These are phyloP conservation scores for Arachnomyces sp. DNA, from an alignment of 2,329 filamentous ascomycete genomes.

Conservation along the genomic window DNA sequence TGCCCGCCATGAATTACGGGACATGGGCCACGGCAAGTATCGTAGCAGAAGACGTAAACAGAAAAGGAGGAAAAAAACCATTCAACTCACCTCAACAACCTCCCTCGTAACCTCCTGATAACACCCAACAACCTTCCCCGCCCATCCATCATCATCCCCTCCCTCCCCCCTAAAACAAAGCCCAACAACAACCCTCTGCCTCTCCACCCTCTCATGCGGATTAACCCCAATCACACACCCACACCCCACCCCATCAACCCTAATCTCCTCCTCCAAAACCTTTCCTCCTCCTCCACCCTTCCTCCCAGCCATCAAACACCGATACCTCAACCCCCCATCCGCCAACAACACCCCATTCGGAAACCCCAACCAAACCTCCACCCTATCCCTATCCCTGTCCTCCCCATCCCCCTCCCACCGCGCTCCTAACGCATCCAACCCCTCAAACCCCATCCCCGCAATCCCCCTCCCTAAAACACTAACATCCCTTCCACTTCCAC, in stretches of 20 bases:
- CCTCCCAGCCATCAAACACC: slow-evolving; percentile 26
- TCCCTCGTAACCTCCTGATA: slow-evolving; percentile 34
- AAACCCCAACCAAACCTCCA: slow-evolving; percentile 32
- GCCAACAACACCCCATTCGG: slow-evolving; percentile 40
- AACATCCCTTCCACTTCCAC: slow-evolving; percentile 28
- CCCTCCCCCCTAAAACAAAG: slow-evolving; percentile 31
- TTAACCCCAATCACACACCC: slow-evolving; percentile 47
- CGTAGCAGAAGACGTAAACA: slow-evolving; percentile 9
- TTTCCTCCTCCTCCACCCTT: slow-evolving; percentile 18
- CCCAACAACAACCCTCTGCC: slow-evolving; percentile 41
- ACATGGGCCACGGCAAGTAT: too few species aligned
- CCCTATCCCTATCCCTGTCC: slow-evolving; percentile 24
- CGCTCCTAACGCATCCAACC: slow-evolving; percentile 6
- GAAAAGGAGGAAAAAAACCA: slow-evolving; percentile 5
- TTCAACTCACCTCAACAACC: slow-evolving; percentile 30
- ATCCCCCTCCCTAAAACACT: slow-evolving; percentile 14
- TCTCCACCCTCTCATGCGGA: slow-evolving; percentile 44
- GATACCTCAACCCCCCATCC: slow-evolving; percentile 34
- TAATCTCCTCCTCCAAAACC: slow-evolving; percentile 31
- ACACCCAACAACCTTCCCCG: slow-evolving; percentile 25
- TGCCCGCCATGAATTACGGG: too few species aligned
- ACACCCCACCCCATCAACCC: slow-evolving; percentile 37
- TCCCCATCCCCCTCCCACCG: slow-evolving; percentile 6
- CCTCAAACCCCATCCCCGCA: slow-evolving; percentile 13
- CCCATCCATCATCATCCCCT: slow-evolving; percentile 20